Percentiles rank a stretch among this genome's conserved stretches.
Evolutionary conservation across 2,329 filamentous ascomycete species (phyloP).

Genomic region (Sporothrix pallida): DNA sequence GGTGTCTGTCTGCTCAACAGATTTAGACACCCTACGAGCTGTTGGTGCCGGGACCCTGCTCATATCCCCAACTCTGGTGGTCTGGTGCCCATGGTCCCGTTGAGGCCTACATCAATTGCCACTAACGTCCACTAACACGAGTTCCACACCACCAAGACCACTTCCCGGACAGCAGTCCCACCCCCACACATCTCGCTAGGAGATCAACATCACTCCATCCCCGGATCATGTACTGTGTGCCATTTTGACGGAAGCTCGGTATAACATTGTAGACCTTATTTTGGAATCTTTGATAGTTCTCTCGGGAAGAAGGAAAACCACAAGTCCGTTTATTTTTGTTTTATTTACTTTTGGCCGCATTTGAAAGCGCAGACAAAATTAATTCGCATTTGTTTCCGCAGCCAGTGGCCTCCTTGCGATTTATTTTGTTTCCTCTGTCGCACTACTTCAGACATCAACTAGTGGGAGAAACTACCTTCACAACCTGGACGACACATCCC

Average conservation of each 20-base stretch:
- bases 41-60: no score
- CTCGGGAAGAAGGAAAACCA: neutral
- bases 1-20: neutral
- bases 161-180: constrained; percentile 6
- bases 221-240: neutral
- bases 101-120: neutral
- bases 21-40: no score
- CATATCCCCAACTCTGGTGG: neutral
- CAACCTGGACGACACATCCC: neutral
- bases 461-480: no score
- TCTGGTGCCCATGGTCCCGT: neutral
- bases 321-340: neutral
- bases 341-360: neutral
- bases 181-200: neutral
- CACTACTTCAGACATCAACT: no score
- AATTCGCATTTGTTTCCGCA: no score
- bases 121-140: neutral
- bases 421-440: no score
- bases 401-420: no score
- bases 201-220: neutral
- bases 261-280: no score
- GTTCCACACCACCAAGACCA: constrained; percentile 16
- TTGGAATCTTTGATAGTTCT: no score
- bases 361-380: no score
- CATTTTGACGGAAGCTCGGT: no score